Percentiles rank a stretch among this genome's conserved stretches.
Conservation (phyloP, 495 filamentous ascomycete species). For the Aspergillus asperescens region DNA sequence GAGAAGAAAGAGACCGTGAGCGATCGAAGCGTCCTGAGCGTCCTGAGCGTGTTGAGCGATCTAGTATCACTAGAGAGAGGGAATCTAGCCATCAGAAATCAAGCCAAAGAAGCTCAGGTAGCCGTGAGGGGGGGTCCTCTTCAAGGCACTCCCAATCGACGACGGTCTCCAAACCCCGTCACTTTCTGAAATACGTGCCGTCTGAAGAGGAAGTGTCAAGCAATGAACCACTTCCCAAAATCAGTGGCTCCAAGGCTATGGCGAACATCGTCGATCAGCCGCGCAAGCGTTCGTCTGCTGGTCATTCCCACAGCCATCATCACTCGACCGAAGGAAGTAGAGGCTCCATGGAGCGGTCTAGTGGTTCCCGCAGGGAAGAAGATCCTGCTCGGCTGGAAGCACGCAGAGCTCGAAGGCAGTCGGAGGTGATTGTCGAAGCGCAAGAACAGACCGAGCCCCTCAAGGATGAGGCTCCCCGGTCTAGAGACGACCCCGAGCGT, state of each 20-base stretch:
- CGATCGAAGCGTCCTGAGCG: not conserved
- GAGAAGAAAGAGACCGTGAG: constrained; percentile 3
- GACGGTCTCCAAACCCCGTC: constrained; percentile 24
- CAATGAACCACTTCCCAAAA: constrained; percentile 31
- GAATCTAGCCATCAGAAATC: constrained; percentile 20
- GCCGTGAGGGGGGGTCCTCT: constrained; percentile 24
- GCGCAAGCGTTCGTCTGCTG: constrained; percentile 27
- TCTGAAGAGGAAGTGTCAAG: constrained; percentile 32
- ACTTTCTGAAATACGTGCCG: constrained; percentile 37
- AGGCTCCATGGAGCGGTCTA: constrained; percentile 27
- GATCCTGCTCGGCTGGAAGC: constrained; percentile 10
- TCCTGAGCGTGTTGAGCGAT: not conserved
- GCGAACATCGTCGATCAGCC: constrained; percentile 23
- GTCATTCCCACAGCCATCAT: constrained; percentile 31
- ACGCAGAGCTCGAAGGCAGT: constrained; percentile 11
- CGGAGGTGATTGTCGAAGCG: constrained; percentile 2
- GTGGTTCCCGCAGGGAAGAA: constrained; percentile 23
- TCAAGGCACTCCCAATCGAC: constrained; percentile 26
- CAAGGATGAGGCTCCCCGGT: constrained; percentile 12
- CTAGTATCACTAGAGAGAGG: constrained; percentile 16
- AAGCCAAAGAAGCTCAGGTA: constrained; percentile 24
- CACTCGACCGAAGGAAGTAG: constrained; percentile 29
- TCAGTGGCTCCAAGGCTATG: constrained; percentile 32
- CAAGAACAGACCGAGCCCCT: not conserved
- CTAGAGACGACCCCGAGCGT: constrained; percentile 19